Conservation (phyloP, 257 asterid species). For the Phtheirospermum japonicum region DNA sequence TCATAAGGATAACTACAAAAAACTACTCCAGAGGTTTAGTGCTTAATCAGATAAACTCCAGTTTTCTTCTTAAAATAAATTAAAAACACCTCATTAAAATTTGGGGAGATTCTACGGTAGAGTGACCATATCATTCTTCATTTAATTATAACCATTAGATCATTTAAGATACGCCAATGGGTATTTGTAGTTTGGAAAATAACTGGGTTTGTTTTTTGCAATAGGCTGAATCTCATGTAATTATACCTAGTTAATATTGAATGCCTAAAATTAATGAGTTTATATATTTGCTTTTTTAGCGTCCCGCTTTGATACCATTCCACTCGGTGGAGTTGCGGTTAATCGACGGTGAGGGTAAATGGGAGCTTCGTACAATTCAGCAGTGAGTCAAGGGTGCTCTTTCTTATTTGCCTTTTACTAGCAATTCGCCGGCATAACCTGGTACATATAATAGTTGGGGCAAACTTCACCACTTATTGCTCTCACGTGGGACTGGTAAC, state of each 20-base stretch:
- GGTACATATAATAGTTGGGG: constrained; percentile 21
- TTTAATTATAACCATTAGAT: too few species aligned
- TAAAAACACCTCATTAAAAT: not conserved
- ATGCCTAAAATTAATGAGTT: too few species aligned
- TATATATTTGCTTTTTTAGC: constrained; percentile 26
- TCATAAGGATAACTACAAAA: not conserved
- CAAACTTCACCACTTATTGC: constrained; percentile 13
- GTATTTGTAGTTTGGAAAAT: too few species aligned
- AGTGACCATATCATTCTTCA: too few species aligned
- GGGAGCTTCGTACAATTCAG: constrained; percentile 91
- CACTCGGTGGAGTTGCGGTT: constrained; percentile 85
- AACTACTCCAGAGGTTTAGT: not conserved
- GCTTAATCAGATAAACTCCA: not conserved
- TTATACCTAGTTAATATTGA: not conserved
- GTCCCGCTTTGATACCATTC: constrained; percentile 97
- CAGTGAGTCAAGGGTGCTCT: constrained; percentile 34
- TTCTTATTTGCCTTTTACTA: constrained; percentile 12
- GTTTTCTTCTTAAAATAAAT: not conserved
- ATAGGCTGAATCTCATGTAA: not conserved
- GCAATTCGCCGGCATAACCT: constrained; percentile 17
- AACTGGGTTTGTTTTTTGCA: too few species aligned
- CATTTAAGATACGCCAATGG: too few species aligned
- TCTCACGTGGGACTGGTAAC: constrained; percentile 15
- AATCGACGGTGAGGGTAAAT: constrained; percentile 97
- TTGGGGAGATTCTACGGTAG: too few species aligned